Conservation (phyloP, 768 basidiomycete genomes). For the Auriculariales sp. region DNA sequence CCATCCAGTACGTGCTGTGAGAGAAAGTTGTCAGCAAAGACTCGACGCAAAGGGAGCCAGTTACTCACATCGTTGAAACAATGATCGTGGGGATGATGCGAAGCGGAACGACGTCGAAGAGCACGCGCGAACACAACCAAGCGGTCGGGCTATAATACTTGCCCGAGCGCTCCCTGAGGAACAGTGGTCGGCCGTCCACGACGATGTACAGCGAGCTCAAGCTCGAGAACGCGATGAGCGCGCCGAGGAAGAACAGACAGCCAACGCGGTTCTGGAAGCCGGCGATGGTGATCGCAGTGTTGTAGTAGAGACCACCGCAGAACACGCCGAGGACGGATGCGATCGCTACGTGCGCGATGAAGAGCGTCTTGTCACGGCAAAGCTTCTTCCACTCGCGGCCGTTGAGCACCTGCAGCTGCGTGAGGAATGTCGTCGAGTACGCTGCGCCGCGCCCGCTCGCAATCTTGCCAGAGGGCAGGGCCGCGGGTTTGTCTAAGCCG, state of each 20-base stretch:
- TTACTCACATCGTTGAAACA: slow-evolving; percentile 63
- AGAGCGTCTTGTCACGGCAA: slow-evolving; percentile 65
- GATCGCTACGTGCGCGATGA: slow-evolving; percentile 62
- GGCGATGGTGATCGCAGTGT: slow-evolving; percentile 68
- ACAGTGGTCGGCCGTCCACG: slow-evolving; percentile 69
- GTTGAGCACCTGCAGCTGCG: slow-evolving; percentile 71
- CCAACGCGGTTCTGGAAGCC: slow-evolving; percentile 93
- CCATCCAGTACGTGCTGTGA: slow-evolving; percentile 84
- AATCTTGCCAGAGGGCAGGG: neutral
- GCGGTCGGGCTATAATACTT: slow-evolving; percentile 81
- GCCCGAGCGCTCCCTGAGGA: slow-evolving; percentile 78
- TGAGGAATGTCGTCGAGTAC: slow-evolving; percentile 73
- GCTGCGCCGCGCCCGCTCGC: slow-evolving; percentile 11
- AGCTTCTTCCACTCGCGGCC: slow-evolving; percentile 80
- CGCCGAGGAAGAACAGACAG: slow-evolving; percentile 86
- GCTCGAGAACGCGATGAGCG: slow-evolving; percentile 81
- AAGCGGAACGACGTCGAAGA: slow-evolving; percentile 83
- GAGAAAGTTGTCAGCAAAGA: slow-evolving; percentile 5
- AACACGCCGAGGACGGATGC: slow-evolving; percentile 71
- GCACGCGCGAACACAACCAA: slow-evolving; percentile 78
- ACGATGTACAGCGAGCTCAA: slow-evolving; percentile 84
- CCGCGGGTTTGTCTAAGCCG: neutral
- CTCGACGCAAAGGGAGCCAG: neutral
- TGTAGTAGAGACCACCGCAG: slow-evolving; percentile 77
- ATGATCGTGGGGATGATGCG: slow-evolving; percentile 81